Base-by-base conservation (phyloP, 208 protist species). In the Leishmania braziliensis region DNA sequence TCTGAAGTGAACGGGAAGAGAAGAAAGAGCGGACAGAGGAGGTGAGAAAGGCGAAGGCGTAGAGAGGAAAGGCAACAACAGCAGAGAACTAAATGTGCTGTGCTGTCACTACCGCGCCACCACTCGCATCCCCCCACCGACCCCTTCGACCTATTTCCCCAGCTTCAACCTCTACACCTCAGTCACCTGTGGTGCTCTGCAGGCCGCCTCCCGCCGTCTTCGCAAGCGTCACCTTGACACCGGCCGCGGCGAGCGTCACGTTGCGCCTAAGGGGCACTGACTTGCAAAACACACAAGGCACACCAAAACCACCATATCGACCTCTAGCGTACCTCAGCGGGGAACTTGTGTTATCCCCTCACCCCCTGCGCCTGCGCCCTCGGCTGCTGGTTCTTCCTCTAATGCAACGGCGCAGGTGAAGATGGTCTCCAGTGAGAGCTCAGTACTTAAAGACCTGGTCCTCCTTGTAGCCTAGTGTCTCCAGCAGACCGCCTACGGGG, bases 401-500 rank as follows among this genome's bases (percentile, higher is more conserved):
- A 9, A 33, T 9, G 50, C 36, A 48, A 12, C 3, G n/a, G 9
- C 4, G 46, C 1, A 65, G 29, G 23, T 51, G 18, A 81, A 54
- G 50, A 2, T 18, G 18, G 50, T 26, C 54, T 4, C 20, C 29
- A 18, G 51, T 10, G 58, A 20, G 39, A 14, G 26, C 20, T 84
- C 83, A 98, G 78, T 96, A 97, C 82, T 97, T 98, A 74, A 92
- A 97, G 54, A 98, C 91, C 79, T 96, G 91, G 23, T 92, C 86
- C 62, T 90, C 88, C 43, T 86, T 92, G 86, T 97, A 98, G 76
- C 91, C 92, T 69, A 97, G 65, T 8, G 91, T 75, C 58, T 89
- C 88, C 56, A 98, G 85, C 26, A 97, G 76, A 1, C 96, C 94
- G 14, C 62, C 79, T 0, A 98, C 77, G 1, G 85, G 79, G 33